Evolutionary conservation across 306 rosid genomes (phyloP).

Genomic region (Benincasa hispida): DNA sequence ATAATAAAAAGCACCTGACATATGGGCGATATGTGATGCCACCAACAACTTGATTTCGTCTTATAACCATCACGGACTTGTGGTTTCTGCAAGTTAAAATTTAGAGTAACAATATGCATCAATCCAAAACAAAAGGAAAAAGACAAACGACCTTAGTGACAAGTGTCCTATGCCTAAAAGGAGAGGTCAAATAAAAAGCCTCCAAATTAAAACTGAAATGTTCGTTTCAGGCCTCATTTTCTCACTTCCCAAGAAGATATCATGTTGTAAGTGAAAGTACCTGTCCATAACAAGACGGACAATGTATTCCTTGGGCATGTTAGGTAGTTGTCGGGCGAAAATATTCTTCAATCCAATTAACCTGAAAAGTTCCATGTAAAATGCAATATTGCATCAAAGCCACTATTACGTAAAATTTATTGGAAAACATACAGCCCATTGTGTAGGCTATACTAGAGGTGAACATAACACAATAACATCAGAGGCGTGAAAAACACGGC

Average conservation of each 20-base stretch:
- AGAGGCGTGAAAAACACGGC: neutral
- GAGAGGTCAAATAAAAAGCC: neutral
- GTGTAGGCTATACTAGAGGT: neutral
- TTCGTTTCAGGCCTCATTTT: neutral
- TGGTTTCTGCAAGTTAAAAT: constrained; percentile 56
- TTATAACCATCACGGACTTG: constrained; percentile 88
- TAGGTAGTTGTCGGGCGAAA: constrained; percentile 87
- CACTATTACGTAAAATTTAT: neutral
- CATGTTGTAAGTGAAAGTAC: constrained; percentile 23
- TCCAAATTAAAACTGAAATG: neutral
- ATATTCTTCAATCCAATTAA: constrained; percentile 93
- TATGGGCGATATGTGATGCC: constrained; percentile 98
- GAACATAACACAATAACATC: neutral
- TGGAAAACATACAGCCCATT: neutral
- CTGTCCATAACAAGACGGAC: constrained; percentile 98
- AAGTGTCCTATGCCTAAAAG: neutral
- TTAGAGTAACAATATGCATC: neutral
- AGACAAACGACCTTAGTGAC: neutral
- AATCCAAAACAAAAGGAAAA: neutral
- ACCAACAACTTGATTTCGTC: constrained; percentile 80
- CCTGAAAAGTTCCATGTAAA: constrained; percentile 32
- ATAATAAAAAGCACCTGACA: constrained; percentile 30
- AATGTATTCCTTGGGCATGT: constrained; percentile 99
- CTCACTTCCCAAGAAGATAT: neutral
- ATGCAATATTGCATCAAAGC: constrained; percentile 8